A percentile compares a stretch with the other conserved stretches of the same genome.
Conservation (phyloP, 2,329 filamentous ascomycete genomes). For the Canariomyces notabilis region DNA sequence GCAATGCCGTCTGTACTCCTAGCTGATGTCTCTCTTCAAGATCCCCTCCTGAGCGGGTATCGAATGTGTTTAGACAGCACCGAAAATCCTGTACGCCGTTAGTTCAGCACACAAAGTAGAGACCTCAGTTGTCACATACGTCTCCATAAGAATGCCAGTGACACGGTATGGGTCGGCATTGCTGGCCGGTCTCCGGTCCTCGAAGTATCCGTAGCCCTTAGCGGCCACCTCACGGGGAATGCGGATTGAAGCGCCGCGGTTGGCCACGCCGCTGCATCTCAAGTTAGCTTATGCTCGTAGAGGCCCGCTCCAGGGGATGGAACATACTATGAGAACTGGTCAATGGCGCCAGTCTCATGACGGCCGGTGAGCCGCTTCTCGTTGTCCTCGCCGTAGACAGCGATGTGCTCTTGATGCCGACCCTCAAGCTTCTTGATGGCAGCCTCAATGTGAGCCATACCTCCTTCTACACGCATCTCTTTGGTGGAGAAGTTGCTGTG, state of each 20-base stretch:
- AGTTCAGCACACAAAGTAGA: background rate
- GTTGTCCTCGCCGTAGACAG: conserved; percentile 92
- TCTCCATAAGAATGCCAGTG: conserved; percentile 38
- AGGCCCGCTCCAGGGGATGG: no score
- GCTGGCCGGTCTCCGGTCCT: conserved; percentile 61
- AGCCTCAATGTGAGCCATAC: conserved; percentile 91
- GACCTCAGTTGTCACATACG: conserved; percentile 6
- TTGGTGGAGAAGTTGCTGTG: conserved; percentile 92
- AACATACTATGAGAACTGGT: conserved; percentile 70
- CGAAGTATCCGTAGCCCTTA: conserved; percentile 64
- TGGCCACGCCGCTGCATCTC: conserved; percentile 66
- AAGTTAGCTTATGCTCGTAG: background rate
- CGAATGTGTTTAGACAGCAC: background rate
- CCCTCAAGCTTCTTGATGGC: conserved; percentile 78
- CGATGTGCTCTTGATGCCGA: conserved; percentile 77
- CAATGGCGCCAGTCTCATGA: conserved; percentile 91
- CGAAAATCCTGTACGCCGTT: background rate
- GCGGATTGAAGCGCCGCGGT: conserved; percentile 91
- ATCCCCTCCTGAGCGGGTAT: no score
- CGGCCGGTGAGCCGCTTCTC: conserved; percentile 86
- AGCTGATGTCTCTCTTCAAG: no score
- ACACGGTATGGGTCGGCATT: conserved; percentile 77
- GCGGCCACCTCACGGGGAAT: conserved; percentile 64
- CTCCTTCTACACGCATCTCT: conserved; percentile 83
- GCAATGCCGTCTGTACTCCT: no score